Conservation (phyloP, 2,329 filamentous ascomycete genomes). For the Rhynchosporium agropyri region DNA sequence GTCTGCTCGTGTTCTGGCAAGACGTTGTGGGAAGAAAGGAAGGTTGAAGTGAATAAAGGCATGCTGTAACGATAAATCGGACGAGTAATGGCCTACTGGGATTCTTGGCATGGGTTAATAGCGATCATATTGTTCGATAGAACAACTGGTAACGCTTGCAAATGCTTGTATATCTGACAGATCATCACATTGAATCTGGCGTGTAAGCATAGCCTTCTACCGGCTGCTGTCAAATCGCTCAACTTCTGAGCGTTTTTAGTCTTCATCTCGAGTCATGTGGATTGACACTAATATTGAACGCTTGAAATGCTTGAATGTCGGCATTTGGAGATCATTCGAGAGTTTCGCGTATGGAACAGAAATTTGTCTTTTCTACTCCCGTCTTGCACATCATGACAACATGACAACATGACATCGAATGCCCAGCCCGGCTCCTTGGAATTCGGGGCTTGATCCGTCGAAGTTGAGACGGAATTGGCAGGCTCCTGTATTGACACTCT, state of each 20-base stretch:
- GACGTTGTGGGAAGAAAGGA: slow-evolving; percentile 96
- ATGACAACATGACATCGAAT: background rate
- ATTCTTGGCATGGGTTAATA: slow-evolving; percentile 23
- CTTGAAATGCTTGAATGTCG: slow-evolving; percentile 33
- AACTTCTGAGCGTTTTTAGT: slow-evolving; percentile 33
- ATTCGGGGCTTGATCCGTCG: slow-evolving; percentile 7
- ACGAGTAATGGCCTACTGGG: slow-evolving; percentile 27
- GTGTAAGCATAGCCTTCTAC: slow-evolving; percentile 22
- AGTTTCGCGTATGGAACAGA: slow-evolving; percentile 25
- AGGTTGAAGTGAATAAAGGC: slow-evolving; percentile 84
- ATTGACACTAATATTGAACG: slow-evolving; percentile 17
- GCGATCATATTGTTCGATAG: slow-evolving; percentile 15
- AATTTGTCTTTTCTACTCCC: background rate
- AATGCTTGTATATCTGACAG: slow-evolving; percentile 9
- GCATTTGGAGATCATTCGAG: slow-evolving; percentile 28
- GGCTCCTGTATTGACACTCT: slow-evolving; percentile 32
- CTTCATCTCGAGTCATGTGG: slow-evolving; percentile 27
- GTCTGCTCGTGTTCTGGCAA: slow-evolving; percentile 98
- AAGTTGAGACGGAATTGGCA: slow-evolving; percentile 36
- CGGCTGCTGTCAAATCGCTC: slow-evolving; percentile 34
- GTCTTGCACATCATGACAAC: background rate
- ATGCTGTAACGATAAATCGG: slow-evolving; percentile 68
- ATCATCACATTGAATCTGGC: slow-evolving; percentile 14
- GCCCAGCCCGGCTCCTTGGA: slow-evolving; percentile 11
- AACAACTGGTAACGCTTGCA: background rate